phyloP scores from a whole-genome alignment of 768 basidiomycete species.

The Pleurotus salmoneostramineus region DNA sequence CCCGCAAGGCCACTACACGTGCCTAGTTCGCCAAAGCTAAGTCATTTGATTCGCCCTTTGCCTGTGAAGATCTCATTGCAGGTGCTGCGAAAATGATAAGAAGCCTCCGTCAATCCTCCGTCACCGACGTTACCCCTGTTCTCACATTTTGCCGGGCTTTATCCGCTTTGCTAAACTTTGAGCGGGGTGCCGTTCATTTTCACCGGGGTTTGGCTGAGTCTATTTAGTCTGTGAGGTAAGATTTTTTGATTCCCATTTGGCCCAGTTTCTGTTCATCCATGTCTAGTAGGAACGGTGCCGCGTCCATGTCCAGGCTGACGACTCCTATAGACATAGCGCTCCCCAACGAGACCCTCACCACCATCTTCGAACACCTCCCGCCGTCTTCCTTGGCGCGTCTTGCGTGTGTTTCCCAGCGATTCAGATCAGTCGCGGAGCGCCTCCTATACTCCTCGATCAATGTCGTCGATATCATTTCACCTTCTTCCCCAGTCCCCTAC shows the following conservation, averaged over 20 bases:
- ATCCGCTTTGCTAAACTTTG: conserved; percentile 22
- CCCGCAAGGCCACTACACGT: neutral
- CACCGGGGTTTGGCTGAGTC: conserved; percentile 8
- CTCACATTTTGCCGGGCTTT: conserved; percentile 27
- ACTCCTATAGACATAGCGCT: conserved; percentile 24
- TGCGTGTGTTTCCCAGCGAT: conserved; percentile 41
- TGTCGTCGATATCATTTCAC: conserved; percentile 44
- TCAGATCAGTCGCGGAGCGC: conserved; percentile 54
- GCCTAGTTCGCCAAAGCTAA: neutral
- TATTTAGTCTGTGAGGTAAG: conserved; percentile 9
- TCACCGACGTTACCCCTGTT: conserved; percentile 28
- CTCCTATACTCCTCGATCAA: conserved; percentile 50
- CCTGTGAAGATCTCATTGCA: neutral
- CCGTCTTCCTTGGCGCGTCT: conserved; percentile 33
- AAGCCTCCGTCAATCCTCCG: conserved; percentile 36
- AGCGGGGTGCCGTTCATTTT: conserved; percentile 17
- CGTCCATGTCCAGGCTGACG: neutral
- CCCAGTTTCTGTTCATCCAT: neutral
- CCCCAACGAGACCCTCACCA: conserved; percentile 53
- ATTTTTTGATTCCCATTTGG: conserved; percentile 5
- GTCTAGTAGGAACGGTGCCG: neutral
- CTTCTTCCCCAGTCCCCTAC: conserved; percentile 32
- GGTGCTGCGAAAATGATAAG: neutral
- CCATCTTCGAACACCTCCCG: conserved; percentile 40
- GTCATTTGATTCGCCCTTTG: conserved; percentile 5